Conservation (phyloP, 225 moss, liverwort and hornwort genomes). For the Climacium dendroides region DNA sequence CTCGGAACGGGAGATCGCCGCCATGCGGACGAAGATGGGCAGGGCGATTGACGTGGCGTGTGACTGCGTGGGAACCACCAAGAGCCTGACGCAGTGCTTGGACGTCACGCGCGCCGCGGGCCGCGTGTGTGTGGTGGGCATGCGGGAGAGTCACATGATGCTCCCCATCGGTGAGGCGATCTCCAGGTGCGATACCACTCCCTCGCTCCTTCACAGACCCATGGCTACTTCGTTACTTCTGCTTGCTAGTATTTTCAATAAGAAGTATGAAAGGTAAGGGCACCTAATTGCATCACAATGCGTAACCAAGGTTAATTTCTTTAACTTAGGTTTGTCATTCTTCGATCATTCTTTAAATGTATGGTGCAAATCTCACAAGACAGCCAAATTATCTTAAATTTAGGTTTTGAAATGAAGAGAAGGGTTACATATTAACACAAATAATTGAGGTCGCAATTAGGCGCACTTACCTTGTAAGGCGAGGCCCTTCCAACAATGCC, state of each 20-base stretch:
- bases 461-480: neutral
- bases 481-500: neutral
- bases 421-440: neutral
- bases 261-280: no score
- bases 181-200: slow-evolving; percentile 21
- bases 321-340: neutral
- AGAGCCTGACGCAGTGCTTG: slow-evolving; percentile 49
- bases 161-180: slow-evolving; percentile 48
- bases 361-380: neutral
- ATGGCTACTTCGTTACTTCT: neutral
- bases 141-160: slow-evolving; percentile 64
- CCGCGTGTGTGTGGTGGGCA: slow-evolving; percentile 58
- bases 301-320: neutral
- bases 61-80: slow-evolving; percentile 67
- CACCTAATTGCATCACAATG: neutral
- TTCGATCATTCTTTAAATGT: neutral
- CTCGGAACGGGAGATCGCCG: slow-evolving; percentile 20
- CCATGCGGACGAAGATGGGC: slow-evolving; percentile 33
- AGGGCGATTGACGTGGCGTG: slow-evolving; percentile 40
- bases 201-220: neutral
- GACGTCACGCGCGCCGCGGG: slow-evolving; percentile 53
- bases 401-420: neutral
- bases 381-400: neutral
- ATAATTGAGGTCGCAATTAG: neutral
- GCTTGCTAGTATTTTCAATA: neutral